Conservation (phyloP, 2,329 filamentous ascomycete species). For the Fusarium bulbicola region DNA sequence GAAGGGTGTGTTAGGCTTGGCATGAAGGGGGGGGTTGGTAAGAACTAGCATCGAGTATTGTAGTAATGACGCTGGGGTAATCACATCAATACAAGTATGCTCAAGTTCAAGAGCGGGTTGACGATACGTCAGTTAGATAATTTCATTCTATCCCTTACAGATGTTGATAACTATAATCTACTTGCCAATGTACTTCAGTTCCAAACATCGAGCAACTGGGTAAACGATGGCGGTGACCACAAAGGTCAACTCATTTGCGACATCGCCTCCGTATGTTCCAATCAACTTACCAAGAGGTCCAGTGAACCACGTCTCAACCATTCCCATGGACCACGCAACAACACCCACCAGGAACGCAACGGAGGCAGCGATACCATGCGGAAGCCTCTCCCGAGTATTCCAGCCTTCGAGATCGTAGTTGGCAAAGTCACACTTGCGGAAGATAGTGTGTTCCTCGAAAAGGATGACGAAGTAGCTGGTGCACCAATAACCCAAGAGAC, state of each 20-base stretch:
- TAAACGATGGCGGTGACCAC: constrained; percentile 3
- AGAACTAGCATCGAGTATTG: not conserved
- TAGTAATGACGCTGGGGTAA: too few species aligned
- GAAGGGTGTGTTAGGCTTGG: rapidly evolving
- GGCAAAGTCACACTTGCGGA: not conserved
- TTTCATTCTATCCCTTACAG: rapidly evolving
- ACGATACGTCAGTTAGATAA: rapidly evolving
- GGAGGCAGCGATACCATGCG: constrained; percentile 2
- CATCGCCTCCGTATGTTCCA: not conserved
- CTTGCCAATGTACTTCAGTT: constrained; percentile 2
- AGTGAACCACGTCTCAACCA: constrained; percentile 6
- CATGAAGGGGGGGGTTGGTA: not conserved
- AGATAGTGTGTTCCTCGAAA: constrained; percentile 7
- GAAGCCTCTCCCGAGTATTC: not conserved
- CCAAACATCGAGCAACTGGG: not conserved
- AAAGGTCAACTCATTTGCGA: constrained; percentile 8
- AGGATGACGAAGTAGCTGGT: constrained; percentile 11
- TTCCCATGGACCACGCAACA: constrained; percentile 8
- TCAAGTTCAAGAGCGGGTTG: not conserved
- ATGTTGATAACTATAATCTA: not conserved
- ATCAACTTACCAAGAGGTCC: constrained; percentile 1
- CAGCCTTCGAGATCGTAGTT: constrained; percentile 6
- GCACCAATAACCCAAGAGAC: constrained; percentile 5
- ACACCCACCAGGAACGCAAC: not conserved
- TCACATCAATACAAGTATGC: too few species aligned